These are phyloP conservation scores for Scheffersomyces cryptocercus DNA, from an alignment of 1,139 yeast species.

Conservation along the genomic window DNA sequence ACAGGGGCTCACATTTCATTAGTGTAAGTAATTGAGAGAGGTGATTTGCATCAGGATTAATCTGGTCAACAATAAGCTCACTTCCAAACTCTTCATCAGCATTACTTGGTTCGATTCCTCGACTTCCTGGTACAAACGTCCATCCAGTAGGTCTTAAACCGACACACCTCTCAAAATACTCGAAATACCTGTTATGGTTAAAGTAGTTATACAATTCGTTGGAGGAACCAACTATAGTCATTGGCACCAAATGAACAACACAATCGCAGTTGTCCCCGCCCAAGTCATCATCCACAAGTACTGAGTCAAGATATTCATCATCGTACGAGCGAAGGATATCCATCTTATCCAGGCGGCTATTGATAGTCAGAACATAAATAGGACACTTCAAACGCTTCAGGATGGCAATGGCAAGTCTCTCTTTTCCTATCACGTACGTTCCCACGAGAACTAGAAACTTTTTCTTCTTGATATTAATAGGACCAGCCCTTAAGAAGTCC, in stretches of 20 bases:
- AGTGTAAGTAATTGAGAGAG: constrained; percentile 12
- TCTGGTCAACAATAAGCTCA: constrained; percentile 5
- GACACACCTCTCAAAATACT: constrained; percentile 54
- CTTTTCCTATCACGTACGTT: constrained; percentile 90
- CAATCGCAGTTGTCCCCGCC: constrained; percentile 46
- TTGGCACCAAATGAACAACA: constrained; percentile 70
- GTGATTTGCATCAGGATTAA: constrained; percentile 1
- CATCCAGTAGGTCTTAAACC: constrained; percentile 88
- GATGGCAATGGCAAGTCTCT: constrained; percentile 70
- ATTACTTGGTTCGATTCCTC: constrained; percentile 2
- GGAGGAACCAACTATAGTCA: constrained; percentile 45
- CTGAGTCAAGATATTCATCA: constrained; percentile 32
- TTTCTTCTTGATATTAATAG: constrained; percentile 23
- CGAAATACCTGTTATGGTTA: constrained; percentile 46
- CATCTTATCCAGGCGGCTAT: constrained; percentile 50
- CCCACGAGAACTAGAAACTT: constrained; percentile 73
- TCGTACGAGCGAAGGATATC: constrained; percentile 38
- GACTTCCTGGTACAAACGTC: constrained; percentile 46
- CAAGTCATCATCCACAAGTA: constrained; percentile 31
- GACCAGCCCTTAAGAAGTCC: constrained; percentile 26
- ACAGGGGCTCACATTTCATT: constrained; percentile 22
- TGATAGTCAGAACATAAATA: constrained; percentile 51
- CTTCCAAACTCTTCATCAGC: constrained; percentile 7
- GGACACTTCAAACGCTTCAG: constrained; percentile 55
- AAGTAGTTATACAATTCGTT: constrained; percentile 50